phyloP scores from a whole-genome alignment of 257 asterid genomes.

The Solanum neorickii region DNA sequence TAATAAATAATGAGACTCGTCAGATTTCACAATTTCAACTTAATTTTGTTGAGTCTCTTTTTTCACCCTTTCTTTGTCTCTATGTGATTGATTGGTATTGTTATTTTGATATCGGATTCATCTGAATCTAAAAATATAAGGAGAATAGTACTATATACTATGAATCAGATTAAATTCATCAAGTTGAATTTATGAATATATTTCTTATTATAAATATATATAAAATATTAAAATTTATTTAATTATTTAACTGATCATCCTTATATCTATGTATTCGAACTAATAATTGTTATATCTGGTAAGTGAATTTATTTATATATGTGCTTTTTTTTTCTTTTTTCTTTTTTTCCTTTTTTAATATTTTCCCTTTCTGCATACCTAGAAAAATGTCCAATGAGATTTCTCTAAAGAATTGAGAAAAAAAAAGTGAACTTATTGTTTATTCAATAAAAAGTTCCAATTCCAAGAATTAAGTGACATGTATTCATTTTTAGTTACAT shows the following conservation, averaged over 20 bases:
- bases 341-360: too few relatives aligned
- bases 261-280: neutral
- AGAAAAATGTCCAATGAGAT: neutral
- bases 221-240: too few relatives aligned
- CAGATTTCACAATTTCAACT: too few relatives aligned
- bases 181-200: too few relatives aligned
- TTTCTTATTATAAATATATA: too few relatives aligned
- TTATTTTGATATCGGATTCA: neutral
- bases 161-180: neutral
- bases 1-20: neutral
- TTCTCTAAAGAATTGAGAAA: neutral
- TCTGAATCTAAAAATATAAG: neutral
- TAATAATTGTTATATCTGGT: neutral
- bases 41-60: too few relatives aligned
- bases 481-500: neutral
- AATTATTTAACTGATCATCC: neutral
- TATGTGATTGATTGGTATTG: neutral
- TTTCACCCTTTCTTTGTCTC: too few relatives aligned
- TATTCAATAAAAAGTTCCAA: neutral
- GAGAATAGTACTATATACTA: too few relatives aligned
- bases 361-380: neutral
- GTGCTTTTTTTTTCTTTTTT: too few relatives aligned
- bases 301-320: neutral
- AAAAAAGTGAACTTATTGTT: neutral
- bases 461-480: neutral